A percentile compares a stretch with the other conserved stretches of the same genome.
These are phyloP conservation scores for Boletellus sp. DNA, from an alignment of 1,284 basidiomycete genomes.

Conservation along the genomic window DNA sequence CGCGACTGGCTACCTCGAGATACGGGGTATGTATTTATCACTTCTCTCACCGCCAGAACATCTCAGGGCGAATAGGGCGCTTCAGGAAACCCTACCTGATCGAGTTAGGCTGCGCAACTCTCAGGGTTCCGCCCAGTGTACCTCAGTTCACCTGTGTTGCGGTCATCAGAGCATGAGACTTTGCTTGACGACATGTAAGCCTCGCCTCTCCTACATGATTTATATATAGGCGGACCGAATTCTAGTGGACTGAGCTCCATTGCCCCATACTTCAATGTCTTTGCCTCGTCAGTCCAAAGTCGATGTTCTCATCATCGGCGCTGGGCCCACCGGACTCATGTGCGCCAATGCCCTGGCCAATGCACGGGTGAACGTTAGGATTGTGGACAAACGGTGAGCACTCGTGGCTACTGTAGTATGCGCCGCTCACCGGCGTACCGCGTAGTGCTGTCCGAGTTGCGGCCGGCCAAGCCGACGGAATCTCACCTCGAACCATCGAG, in stretches of 20 bases:
- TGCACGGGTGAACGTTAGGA: slow-evolving; percentile 20
- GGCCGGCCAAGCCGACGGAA: slow-evolving; percentile 42
- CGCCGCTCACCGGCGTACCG: not conserved
- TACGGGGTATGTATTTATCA: not conserved
- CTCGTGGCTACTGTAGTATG: not conserved
- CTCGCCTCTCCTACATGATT: not conserved
- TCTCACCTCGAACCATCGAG: slow-evolving; percentile 44
- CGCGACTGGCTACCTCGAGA: too few species aligned
- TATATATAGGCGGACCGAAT: not conserved
- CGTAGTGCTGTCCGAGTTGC: slow-evolving; percentile 25
- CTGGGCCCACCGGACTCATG: slow-evolving; percentile 47
- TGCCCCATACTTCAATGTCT: slow-evolving; percentile 4
- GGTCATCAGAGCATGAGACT: too few species aligned
- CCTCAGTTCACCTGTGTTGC: too few species aligned
- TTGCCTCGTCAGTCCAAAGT: slow-evolving; percentile 31
- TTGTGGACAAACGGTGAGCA: slow-evolving; percentile 29
- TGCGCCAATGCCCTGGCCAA: slow-evolving; percentile 27
- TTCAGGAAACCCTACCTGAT: not conserved
- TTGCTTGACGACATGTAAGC: slow-evolving; percentile 1
- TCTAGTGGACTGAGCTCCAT: not conserved
- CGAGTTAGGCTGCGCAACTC: not conserved
- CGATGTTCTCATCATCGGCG: slow-evolving; percentile 55
- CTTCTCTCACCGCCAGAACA: not conserved
- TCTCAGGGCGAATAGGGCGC: not conserved
- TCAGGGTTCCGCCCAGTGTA: not conserved